phyloP scores from a whole-genome alignment of 2,329 filamentous ascomycete genomes.

The Pseudopyrenochaeta lycopersici region DNA sequence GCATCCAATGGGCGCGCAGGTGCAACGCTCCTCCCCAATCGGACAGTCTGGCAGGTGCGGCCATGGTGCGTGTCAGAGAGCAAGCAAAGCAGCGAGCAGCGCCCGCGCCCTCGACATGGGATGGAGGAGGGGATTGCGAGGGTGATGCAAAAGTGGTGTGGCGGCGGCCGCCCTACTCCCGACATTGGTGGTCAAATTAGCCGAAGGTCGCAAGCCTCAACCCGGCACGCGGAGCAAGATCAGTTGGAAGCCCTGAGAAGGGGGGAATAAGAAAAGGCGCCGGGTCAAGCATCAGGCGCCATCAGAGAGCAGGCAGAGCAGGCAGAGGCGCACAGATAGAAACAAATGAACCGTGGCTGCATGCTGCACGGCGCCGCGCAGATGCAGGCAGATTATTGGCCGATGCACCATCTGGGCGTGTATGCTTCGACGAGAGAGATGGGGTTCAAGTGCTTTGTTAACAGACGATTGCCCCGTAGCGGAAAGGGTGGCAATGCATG shows the following conservation, averaged over 20 bases:
- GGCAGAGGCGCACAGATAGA: not conserved
- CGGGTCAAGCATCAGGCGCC: not conserved
- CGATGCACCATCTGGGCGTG: slow-evolving; percentile 15
- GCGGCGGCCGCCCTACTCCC: not conserved
- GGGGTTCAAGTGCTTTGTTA: slow-evolving; percentile 22
- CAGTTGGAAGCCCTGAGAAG: slow-evolving; percentile 4
- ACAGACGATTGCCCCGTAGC: slow-evolving; percentile 14
- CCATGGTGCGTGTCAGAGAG: too few species aligned
- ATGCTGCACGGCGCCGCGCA: slow-evolving; percentile 14
- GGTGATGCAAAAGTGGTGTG: not conserved
- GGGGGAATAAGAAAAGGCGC: slow-evolving; percentile 14
- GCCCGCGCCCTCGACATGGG: not conserved
- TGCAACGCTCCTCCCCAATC: slow-evolving; percentile 15
- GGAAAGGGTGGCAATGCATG: slow-evolving; percentile 11
- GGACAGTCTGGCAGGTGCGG: too few species aligned
- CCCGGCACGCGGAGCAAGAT: slow-evolving; percentile 22
- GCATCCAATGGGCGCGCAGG: slow-evolving; percentile 27
- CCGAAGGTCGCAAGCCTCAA: slow-evolving; percentile 26
- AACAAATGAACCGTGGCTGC: slow-evolving; percentile 9
- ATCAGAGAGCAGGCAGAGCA: not conserved
- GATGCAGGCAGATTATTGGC: slow-evolving; percentile 21
- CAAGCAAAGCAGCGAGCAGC: too few species aligned
- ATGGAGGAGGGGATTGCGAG: slow-evolving; percentile 2
- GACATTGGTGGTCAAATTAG: slow-evolving; percentile 17
- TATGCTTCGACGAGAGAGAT: slow-evolving; percentile 24